Conservation (phyloP, 2,329 filamentous ascomycete genomes). For the Calonectria hongkongensis region DNA sequence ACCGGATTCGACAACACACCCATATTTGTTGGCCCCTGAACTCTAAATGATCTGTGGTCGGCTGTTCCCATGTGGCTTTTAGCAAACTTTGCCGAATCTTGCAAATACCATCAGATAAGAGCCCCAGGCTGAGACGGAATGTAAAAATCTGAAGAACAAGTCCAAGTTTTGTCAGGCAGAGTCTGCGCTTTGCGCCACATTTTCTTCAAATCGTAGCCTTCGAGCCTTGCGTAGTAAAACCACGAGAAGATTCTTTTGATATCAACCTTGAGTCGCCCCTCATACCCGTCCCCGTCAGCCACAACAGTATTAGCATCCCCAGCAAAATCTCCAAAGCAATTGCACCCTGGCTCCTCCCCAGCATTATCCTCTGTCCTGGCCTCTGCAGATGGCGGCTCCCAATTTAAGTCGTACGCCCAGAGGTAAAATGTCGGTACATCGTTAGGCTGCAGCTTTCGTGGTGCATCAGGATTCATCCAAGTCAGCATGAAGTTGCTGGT, state of each 20-base stretch:
- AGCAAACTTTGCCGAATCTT: too few relatives aligned
- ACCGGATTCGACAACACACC: too few relatives aligned
- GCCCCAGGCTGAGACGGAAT: background rate
- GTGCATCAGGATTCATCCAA: background rate
- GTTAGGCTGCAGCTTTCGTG: background rate
- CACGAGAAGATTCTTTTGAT: slow-evolving; percentile 15
- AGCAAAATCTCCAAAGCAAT: background rate
- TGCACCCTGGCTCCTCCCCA: background rate
- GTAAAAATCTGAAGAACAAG: background rate
- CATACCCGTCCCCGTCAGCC: slow-evolving; percentile 33
- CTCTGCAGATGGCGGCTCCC: background rate
- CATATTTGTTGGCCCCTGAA: too few relatives aligned
- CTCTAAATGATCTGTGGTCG: too few relatives aligned
- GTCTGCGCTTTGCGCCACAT: slow-evolving; percentile 35
- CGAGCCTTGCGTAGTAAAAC: slow-evolving; percentile 37
- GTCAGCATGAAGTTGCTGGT: background rate
- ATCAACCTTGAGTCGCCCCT: slow-evolving; percentile 28
- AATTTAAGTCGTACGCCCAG: background rate
- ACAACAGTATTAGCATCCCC: slow-evolving; percentile 7
- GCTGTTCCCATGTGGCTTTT: too few relatives aligned
- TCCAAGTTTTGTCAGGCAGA: background rate
- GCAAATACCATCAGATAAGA: background rate
- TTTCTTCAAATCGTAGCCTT: slow-evolving; percentile 27
- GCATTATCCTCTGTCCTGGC: background rate
- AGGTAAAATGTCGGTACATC: background rate